These are phyloP conservation scores for Globisporangium alternatum DNA, from an alignment of 352 stramenopile species.

Conservation along the genomic window DNA sequence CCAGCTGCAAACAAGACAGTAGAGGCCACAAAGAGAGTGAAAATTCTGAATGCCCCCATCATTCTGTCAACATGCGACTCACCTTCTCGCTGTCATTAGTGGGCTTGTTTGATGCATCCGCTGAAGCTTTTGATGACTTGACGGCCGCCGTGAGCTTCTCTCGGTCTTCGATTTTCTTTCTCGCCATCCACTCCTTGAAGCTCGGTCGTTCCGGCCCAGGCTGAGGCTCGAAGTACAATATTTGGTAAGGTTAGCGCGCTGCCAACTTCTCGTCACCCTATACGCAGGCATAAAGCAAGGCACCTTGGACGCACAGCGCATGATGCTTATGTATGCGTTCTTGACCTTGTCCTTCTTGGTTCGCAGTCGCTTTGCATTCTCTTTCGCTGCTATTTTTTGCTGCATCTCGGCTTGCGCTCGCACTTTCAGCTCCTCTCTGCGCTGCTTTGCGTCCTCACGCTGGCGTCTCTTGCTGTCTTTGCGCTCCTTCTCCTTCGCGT, in stretches of 20 bases:
- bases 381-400: conserved; percentile 1
- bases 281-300: too few relatives aligned
- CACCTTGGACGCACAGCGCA: conserved; percentile 13
- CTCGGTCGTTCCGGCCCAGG: neutral
- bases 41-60: too few relatives aligned
- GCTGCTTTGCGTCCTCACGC: conserved; percentile 4
- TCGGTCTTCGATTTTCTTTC: conserved; percentile 16
- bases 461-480: conserved; percentile 20
- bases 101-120: neutral
- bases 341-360: conserved; percentile 13
- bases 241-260: too few relatives aligned
- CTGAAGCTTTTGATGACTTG: neutral
- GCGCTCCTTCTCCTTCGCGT: conserved; percentile 19
- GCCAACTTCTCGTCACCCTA: neutral
- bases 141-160: neutral
- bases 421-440: conserved; percentile 1
- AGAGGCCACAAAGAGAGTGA: neutral
- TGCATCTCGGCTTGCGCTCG: conserved; percentile 3
- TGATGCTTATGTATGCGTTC: conserved; percentile 6
- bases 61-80: neutral
- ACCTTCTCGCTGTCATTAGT: neutral
- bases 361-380: neutral
- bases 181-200: conserved; percentile 16
- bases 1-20: neutral
- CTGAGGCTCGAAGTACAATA: neutral